phyloP scores from a whole-genome alignment of 345 rosid species.

The Eucalyptus guilfoylei region DNA sequence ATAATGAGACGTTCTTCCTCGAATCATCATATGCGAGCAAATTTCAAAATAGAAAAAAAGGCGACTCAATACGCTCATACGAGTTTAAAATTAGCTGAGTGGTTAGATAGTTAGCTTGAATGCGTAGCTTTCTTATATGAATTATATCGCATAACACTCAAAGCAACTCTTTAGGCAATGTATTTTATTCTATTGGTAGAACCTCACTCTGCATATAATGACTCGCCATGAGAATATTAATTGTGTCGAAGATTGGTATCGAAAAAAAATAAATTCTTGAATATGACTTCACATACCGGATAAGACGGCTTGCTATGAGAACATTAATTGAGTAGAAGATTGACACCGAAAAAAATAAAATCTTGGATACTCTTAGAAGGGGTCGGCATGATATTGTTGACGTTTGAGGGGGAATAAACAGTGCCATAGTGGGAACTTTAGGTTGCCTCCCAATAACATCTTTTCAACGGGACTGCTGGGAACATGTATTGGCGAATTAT shows the following conservation, averaged over 20 bases:
- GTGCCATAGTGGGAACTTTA: neutral
- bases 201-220: neutral
- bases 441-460: constrained; percentile 22
- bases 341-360: neutral
- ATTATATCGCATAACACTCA: neutral
- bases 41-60: neutral
- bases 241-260: neutral
- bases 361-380: neutral
- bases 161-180: neutral
- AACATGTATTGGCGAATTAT: neutral
- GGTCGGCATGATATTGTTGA: constrained; percentile 1
- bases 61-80: neutral
- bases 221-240: neutral
- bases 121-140: too few relatives aligned
- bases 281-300: neutral
- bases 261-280: neutral
- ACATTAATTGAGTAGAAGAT: neutral
- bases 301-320: neutral
- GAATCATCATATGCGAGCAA: neutral
- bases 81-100: neutral
- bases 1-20: neutral
- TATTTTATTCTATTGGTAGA: too few relatives aligned
- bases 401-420: neutral
- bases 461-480: neutral
- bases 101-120: neutral